These are phyloP conservation scores for Termitomyces sp. DNA, from an alignment of 768 basidiomycete species.

Conservation along the genomic window DNA sequence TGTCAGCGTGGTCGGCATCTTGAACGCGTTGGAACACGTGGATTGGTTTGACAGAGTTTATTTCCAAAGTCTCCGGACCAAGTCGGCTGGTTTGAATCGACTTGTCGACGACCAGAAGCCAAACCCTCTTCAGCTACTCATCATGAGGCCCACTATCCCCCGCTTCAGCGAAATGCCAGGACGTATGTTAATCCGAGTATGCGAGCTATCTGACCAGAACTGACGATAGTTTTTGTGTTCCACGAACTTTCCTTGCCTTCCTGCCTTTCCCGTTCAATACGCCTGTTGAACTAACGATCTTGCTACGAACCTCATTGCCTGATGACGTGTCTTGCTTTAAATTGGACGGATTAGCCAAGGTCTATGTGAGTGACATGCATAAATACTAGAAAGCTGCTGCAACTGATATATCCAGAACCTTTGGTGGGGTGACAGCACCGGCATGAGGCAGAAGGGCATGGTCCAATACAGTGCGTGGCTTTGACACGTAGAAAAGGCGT, in stretches of 20 bases:
- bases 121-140: constrained; percentile 8
- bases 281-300: background rate
- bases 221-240: background rate
- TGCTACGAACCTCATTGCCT: background rate
- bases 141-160: constrained; percentile 60
- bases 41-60: constrained; percentile 19
- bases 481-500: background rate
- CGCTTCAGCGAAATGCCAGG: constrained; percentile 77
- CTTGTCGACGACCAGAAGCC: constrained; percentile 12
- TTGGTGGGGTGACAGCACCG: constrained; percentile 85
- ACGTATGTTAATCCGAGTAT: constrained; percentile 44
- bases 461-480: constrained; percentile 71
- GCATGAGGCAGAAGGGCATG: constrained; percentile 68
- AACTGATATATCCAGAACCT: constrained; percentile 47
- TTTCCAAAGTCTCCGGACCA: constrained; percentile 15
- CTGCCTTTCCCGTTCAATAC: background rate
- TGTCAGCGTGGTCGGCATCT: constrained; percentile 28
- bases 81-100: constrained; percentile 13
- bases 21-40: constrained; percentile 18
- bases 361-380: constrained; percentile 57
- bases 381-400: background rate
- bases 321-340: background rate
- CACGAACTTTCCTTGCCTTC: background rate
- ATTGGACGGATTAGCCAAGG: constrained; percentile 48
- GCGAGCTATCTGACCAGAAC: background rate